Evolutionary conservation across 1,139 yeast genomes (phyloP), one percentile per base, ranked within the genome.

Genomic region (Protomyces gravidus): DNA sequence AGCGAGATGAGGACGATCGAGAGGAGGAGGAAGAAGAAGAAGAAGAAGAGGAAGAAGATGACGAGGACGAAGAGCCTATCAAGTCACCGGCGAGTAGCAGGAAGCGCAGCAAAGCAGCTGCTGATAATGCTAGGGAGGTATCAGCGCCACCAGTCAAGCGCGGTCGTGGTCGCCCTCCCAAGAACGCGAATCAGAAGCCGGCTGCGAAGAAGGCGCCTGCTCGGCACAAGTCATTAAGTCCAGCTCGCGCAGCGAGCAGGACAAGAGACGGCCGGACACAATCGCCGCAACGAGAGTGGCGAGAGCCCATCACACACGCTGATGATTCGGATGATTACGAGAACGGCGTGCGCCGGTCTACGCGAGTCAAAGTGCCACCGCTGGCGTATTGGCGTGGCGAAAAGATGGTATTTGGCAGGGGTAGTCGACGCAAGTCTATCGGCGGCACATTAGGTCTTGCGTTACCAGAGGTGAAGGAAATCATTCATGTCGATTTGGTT

Each of bases 301-400:
- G 45, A 26, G 62, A 30, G 51, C 58, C 40, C 53, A 53, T 46
- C 55, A 59, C 36, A 57, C 56, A 33, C 50, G 62, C 27, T 60
- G 50, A 45, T 42, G 51, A 51, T 36, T 33, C 40, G 25, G 53
- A 45, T 27, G 49, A 50, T 21, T 27, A 48, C 32, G 52, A 42
- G 19, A 57, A 58, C 5, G 65, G 65, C n/a, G 48, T 67, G 23
- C 67, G 86, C 63, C 72, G 81, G 63, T 86, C 96, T 0, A 76
- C 78, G 48, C 77, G 96, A 67, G 79, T 81, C 0, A 80, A 80
- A 65, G 78, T 86, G 5, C 81, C 85, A 1, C 95, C 96, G 0
- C 74, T 89, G 64, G 92, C 89, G 9, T 86, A 78, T 69, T 89
- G 97, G 96, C 80, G 87, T 70, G 86, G 86, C 68, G 96, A 89